Conservation (phyloP, 805 yeast genomes). For the Yamadazyma philogaea region DNA sequence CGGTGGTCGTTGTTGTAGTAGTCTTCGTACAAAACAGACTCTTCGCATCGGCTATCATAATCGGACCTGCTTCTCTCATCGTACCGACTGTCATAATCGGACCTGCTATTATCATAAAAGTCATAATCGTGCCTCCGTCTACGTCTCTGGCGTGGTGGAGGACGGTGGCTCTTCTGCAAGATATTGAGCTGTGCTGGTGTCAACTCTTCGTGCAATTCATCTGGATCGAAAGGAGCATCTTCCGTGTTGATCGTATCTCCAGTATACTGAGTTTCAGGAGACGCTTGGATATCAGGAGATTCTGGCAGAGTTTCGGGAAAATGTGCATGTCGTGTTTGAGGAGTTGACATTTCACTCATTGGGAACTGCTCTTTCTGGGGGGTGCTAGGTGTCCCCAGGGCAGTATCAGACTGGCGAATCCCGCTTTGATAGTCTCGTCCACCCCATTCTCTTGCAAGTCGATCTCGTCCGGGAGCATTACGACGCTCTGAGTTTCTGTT, state of each 20-base stretch:
- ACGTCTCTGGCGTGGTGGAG: constrained; percentile 1
- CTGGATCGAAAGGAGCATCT: constrained; percentile 18
- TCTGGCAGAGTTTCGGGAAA: constrained; percentile 1
- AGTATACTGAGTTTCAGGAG: constrained; percentile 11
- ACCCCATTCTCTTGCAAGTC: neutral
- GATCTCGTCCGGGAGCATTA: neutral
- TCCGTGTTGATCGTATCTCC: constrained; percentile 9
- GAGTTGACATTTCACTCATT: neutral
- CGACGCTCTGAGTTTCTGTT: constrained; percentile 8
- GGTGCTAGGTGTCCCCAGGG: neutral
- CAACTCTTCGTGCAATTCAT: constrained; percentile 30
- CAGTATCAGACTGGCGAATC: neutral
- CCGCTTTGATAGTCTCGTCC: neutral
- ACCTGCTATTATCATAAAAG: neutral
- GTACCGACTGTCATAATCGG: constrained; percentile 2
- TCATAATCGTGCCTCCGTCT: constrained; percentile 4
- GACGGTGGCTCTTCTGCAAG: constrained; percentile 17
- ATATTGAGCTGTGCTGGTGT: constrained; percentile 39
- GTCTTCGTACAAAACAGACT: constrained; percentile 5
- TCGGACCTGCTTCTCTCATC: constrained; percentile 2
- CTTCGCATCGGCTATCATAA: constrained; percentile 1
- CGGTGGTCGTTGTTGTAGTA: constrained; percentile 7
- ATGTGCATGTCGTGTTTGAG: constrained; percentile 1
- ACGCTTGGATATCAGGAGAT: constrained; percentile 4
- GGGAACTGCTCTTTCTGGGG: neutral